Conservation (phyloP, 2,329 filamentous ascomycete species). For the Hymenoscyphus scutula region DNA sequence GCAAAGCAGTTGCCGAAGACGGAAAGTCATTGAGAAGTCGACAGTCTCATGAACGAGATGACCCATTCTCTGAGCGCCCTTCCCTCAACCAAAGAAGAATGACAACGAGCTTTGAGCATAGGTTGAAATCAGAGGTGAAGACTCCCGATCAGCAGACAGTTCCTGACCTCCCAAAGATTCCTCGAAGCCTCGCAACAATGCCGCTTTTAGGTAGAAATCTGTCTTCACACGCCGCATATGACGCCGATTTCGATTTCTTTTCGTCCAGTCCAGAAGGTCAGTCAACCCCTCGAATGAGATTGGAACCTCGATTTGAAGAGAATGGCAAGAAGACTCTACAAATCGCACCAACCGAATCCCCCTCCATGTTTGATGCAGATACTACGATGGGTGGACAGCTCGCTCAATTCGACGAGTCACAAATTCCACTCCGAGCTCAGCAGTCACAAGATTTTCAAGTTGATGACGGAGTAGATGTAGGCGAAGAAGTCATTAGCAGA, state of each 20-base stretch:
- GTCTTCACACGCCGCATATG: constrained; percentile 5
- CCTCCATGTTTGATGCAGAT: constrained; percentile 25
- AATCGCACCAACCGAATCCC: constrained; percentile 21
- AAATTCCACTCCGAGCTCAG: constrained; percentile 3
- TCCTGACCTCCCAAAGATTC: constrained; percentile 16
- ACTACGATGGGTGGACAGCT: no score
- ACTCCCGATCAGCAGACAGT: neutral
- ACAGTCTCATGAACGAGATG: constrained; percentile 18
- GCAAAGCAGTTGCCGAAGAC: constrained; percentile 22
- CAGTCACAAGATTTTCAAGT: constrained; percentile 4
- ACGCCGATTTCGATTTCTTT: constrained; percentile 24
- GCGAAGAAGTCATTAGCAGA: neutral
- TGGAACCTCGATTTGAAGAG: constrained; percentile 25
- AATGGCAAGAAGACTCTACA: constrained; percentile 21
- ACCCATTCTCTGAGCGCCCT: constrained; percentile 17
- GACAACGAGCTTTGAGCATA: constrained; percentile 20
- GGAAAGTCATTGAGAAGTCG: constrained; percentile 21
- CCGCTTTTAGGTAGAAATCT: constrained; percentile 1
- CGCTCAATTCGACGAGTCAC: constrained; percentile 16
- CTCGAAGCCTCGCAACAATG: constrained; percentile 10
- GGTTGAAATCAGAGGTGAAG: neutral
- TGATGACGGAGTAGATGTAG: neutral
- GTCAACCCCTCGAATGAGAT: constrained; percentile 31
- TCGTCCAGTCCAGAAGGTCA: constrained; percentile 32
- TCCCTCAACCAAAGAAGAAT: constrained; percentile 13